Base-by-base conservation (phyloP, 768 basidiomycete species). In the Suillus placidus region DNA sequence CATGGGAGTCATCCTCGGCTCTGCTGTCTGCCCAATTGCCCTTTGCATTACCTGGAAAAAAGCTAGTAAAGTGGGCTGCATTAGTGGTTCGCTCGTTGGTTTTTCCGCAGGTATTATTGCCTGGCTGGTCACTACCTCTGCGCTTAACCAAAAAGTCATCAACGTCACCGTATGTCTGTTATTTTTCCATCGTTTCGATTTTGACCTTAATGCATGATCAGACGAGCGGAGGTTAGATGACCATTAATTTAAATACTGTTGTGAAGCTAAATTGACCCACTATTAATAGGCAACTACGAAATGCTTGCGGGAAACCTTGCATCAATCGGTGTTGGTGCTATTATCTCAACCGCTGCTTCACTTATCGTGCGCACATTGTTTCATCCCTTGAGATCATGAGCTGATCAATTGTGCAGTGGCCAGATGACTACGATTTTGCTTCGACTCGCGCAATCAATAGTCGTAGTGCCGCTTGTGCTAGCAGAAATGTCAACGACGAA, bases 261-360 rank as follows among this genome's bases (percentile, higher is more conserved):
- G 16, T 42, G 34, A 51, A 20, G 38, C 2, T 38, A 43, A 62
- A 63, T 38, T 40, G 23, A 30, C 10, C 7, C 42, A 32, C 14
- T 51, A 51, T 62, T 32, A 37, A 60, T 64, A 76, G 82, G 80
- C 23, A 84, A 87, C 73, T 81, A 81, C 64, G 84, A 86, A 71
- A 96, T 97, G 94, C 82, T 97, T 18, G 89, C 93, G 0, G 95
- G 95, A 3, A 95, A 96, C 77, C 79, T 97, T n/a, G 89, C 89
- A 2, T 88, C 93, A 2, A 92, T 96, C 68, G 90, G 86, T 34
- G 81, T 92, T 14, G 93, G 94, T 9, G 93, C 85, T 4, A 88
- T 97, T 63, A 80, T 97, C 67, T 84, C 94, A 3, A 81, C 88
- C 30, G 80, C 77, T 4, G 77, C 83, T 42, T 93, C 94, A 0